Conservation (phyloP, 2,329 filamentous ascomycete genomes). For the Colletotrichum plurivorum region DNA sequence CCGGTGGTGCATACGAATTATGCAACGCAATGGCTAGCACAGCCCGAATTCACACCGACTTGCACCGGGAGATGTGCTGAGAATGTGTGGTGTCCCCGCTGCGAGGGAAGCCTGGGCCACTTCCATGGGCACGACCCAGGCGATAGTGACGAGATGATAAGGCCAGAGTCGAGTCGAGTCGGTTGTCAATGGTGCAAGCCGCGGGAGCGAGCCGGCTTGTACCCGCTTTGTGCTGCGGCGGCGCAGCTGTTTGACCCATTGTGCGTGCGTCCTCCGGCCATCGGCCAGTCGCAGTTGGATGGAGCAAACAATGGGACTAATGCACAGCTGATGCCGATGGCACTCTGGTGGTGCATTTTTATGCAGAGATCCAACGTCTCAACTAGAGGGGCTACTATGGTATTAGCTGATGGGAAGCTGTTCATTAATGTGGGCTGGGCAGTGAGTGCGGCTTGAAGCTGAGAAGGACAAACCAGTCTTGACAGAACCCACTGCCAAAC, state of each 20-base stretch:
- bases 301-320: constrained; percentile 31
- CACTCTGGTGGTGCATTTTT: constrained; percentile 28
- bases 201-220: constrained; percentile 34
- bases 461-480: neutral
- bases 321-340: constrained; percentile 29
- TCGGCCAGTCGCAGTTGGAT: constrained; percentile 30
- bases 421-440: neutral
- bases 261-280: constrained; percentile 18
- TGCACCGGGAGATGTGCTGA: constrained; percentile 34
- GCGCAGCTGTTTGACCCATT: constrained; percentile 36
- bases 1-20: constrained; percentile 36
- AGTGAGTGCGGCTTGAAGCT: constrained; percentile 12
- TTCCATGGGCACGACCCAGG: constrained; percentile 13
- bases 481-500: neutral
- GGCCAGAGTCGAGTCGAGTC: constrained; percentile 27
- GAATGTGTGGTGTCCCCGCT: constrained; percentile 22
- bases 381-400: constrained; percentile 18
- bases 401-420: constrained; percentile 12
- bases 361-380: constrained; percentile 40
- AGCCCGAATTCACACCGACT: constrained; percentile 33
- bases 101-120: constrained; percentile 15
- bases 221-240: constrained; percentile 39
- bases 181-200: constrained; percentile 31
- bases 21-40: constrained; percentile 39
- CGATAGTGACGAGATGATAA: constrained; percentile 36